Evolutionary conservation across 1,284 basidiomycete species (phyloP).

Genomic region (Cerioporus squamosus): DNA sequence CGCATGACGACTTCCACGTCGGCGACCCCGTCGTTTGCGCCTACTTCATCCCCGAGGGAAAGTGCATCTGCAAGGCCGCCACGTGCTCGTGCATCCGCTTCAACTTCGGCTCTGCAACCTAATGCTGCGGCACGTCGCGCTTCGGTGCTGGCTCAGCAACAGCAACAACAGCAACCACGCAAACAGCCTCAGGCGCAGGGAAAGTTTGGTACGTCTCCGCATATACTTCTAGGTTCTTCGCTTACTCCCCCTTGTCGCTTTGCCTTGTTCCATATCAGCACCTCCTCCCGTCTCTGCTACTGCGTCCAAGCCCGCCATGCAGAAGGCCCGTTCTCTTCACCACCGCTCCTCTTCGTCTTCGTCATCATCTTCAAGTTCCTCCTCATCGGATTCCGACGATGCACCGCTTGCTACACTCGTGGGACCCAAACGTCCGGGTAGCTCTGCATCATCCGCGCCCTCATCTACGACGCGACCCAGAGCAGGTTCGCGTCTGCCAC

Average conservation of each 20-base stretch:
- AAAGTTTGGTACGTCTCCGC: constrained; percentile 16
- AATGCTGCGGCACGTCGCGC: constrained; percentile 42
- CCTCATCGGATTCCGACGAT: constrained; percentile 39
- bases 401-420: constrained; percentile 47
- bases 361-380: constrained; percentile 15
- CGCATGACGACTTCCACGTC: constrained; percentile 24
- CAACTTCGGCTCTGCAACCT: constrained; percentile 46
- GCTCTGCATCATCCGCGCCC: constrained; percentile 45
- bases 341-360: constrained; percentile 17
- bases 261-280: background rate
- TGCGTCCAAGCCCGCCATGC: constrained; percentile 2
- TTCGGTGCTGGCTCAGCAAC: constrained; percentile 31
- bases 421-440: constrained; percentile 48
- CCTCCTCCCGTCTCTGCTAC: background rate
- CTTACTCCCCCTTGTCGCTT: background rate
- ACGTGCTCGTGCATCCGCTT: constrained; percentile 33
- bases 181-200: constrained; percentile 4
- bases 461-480: constrained; percentile 23
- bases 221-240: background rate
- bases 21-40: constrained; percentile 13
- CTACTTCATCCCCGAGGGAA: constrained; percentile 7
- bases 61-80: constrained; percentile 22
- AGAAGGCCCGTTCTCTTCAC: constrained; percentile 10
- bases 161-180: constrained; percentile 7
- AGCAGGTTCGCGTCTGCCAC: constrained; percentile 35